These are phyloP conservation scores for Microthlaspi erraticum DNA, from an alignment of 345 rosid genomes.

Conservation along the genomic window DNA sequence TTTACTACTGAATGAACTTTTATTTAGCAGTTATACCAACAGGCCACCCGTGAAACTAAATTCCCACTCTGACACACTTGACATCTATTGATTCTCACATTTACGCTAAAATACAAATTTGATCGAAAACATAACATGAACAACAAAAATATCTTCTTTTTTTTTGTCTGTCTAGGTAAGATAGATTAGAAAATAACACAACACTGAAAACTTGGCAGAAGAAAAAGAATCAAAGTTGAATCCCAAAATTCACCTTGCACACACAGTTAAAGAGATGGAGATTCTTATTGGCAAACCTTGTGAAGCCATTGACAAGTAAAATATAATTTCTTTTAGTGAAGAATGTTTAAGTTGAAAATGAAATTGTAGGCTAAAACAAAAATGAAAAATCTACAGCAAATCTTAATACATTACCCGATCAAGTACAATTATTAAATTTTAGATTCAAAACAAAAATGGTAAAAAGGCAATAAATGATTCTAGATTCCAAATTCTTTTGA, in stretches of 20 bases:
- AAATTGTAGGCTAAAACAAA: neutral
- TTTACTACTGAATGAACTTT: slow-evolving; percentile 21
- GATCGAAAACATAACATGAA: neutral
- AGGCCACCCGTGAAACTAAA: slow-evolving; percentile 41
- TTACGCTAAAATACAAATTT: slow-evolving; percentile 9
- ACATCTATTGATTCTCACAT: slow-evolving; percentile 4
- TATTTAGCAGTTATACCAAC: slow-evolving; percentile 37
- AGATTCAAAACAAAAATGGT: neutral
- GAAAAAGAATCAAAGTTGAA: neutral
- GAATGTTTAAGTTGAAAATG: neutral
- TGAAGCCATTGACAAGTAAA: neutral
- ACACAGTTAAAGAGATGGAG: neutral
- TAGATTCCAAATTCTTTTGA: neutral
- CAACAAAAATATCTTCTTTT: neutral
- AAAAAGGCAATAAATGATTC: neutral
- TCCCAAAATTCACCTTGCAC: neutral
- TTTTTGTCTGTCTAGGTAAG: neutral
- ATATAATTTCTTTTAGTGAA: neutral
- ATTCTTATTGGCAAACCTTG: neutral
- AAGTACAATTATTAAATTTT: neutral
- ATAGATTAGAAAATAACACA: no score
- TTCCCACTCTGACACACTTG: slow-evolving; percentile 20
- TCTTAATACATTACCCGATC: no score
- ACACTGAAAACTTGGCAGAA: neutral
- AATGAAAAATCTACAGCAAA: neutral